These are phyloP conservation scores for Gossypium schwendimanii DNA, from an alignment of 441 rosid genomes.

Conservation along the genomic window DNA sequence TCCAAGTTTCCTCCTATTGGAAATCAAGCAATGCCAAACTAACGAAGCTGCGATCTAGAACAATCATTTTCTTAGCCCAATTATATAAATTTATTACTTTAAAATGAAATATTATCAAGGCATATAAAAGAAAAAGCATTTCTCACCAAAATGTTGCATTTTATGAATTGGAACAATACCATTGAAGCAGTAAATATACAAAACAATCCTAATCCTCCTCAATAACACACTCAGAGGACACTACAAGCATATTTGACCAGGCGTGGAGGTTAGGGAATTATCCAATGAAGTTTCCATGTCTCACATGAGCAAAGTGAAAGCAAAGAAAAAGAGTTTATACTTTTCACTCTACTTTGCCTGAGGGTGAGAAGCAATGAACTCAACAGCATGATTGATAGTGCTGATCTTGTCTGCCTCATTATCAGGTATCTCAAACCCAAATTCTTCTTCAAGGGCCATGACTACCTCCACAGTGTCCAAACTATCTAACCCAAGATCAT, in stretches of 20 bases:
- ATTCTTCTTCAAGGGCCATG: slow-evolving; percentile 95
- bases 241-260: background rate
- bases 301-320: slow-evolving; percentile 5
- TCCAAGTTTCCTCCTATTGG: background rate
- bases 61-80: background rate
- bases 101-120: background rate
- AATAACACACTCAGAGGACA: background rate
- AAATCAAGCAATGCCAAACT: background rate
- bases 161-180: background rate
- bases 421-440: slow-evolving; percentile 86
- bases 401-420: slow-evolving; percentile 83
- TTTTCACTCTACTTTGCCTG: slow-evolving; percentile 57
- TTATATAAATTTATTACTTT: background rate
- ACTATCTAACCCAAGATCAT: slow-evolving; percentile 88
- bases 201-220: slow-evolving; percentile 3
- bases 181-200: slow-evolving; percentile 14
- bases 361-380: slow-evolving; percentile 85
- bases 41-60: background rate
- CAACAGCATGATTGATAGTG: slow-evolving; percentile 52
- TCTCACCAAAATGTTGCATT: background rate
- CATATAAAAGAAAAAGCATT: background rate
- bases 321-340: background rate
- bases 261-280: background rate
- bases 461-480: slow-evolving; percentile 84
- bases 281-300: slow-evolving; percentile 15